A percentile compares a stretch with the other conserved stretches of the same genome.
Conservation (phyloP, 257 asterid species). For the Coffea canephora region DNA sequence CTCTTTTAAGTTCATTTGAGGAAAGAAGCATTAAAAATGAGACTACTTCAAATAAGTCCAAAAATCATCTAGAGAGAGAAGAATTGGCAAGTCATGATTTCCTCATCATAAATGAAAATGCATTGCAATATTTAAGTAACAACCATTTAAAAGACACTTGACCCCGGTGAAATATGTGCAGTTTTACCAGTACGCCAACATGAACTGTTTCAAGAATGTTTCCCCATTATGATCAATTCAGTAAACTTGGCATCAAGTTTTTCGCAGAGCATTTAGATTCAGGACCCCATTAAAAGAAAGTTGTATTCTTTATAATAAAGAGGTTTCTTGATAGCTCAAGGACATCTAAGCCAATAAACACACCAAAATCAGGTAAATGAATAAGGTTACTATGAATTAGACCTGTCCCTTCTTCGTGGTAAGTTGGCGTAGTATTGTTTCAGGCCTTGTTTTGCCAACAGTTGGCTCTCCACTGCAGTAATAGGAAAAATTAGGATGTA, state of each 20-base stretch:
- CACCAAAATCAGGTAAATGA: neutral
- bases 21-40: neutral
- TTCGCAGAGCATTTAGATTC: neutral
- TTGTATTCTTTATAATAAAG: neutral
- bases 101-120: neutral
- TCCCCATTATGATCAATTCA: neutral
- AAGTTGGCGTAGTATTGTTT: slow-evolving; percentile 95
- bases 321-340: neutral
- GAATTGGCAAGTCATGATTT: neutral
- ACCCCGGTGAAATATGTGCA: neutral
- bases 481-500: slow-evolving; percentile 22
- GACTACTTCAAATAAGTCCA: neutral
- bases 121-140: neutral
- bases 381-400: slow-evolving; percentile 1
- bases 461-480: slow-evolving; percentile 86
- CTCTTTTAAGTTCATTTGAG: neutral
- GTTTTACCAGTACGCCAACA: neutral
- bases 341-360: neutral
- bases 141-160: neutral
- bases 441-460: slow-evolving; percentile 84
- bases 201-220: neutral
- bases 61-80: neutral
- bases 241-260: neutral
- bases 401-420: slow-evolving; percentile 99
- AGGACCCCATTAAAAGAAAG: neutral